These are phyloP conservation scores for Adansonia rubrostipa DNA, from an alignment of 441 rosid genomes.

Conservation along the genomic window DNA sequence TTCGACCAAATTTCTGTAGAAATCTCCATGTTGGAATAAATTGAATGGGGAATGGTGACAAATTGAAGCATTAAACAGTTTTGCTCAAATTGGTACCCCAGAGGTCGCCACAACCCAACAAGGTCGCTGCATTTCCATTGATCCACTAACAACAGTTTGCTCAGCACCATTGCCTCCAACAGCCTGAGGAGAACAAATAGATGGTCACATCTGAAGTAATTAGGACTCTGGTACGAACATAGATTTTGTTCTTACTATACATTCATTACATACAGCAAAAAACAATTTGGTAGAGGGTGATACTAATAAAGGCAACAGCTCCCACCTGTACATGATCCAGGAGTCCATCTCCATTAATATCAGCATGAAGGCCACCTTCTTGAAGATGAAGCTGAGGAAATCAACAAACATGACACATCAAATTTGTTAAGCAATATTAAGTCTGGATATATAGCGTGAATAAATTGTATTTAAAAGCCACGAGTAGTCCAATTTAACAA, in stretches of 20 bases:
- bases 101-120: constrained; percentile 99
- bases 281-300: not conserved
- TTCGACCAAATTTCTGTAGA: constrained; percentile 68
- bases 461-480: constrained; percentile 10
- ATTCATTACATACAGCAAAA: not conserved
- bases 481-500: not conserved
- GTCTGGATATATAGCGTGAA: not conserved
- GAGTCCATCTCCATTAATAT: constrained; percentile 98
- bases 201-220: not conserved
- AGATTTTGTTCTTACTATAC: not conserved
- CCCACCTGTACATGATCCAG: constrained; percentile 98
- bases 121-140: constrained; percentile 92
- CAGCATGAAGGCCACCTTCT: constrained; percentile 99
- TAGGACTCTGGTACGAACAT: not conserved
- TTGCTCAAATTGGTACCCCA: constrained; percentile 93
- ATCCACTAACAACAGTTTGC: constrained; percentile 90
- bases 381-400: constrained; percentile 82
- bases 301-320: not conserved
- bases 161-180: constrained; percentile 97
- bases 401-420: constrained; percentile 20
- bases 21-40: constrained; percentile 84
- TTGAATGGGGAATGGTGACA: constrained; percentile 85
- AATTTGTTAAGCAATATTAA: constrained; percentile 19
- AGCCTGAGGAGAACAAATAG: constrained; percentile 56
- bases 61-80: constrained; percentile 94